Conservation (phyloP, 257 asterid species). For the Solanum microdontum region DNA sequence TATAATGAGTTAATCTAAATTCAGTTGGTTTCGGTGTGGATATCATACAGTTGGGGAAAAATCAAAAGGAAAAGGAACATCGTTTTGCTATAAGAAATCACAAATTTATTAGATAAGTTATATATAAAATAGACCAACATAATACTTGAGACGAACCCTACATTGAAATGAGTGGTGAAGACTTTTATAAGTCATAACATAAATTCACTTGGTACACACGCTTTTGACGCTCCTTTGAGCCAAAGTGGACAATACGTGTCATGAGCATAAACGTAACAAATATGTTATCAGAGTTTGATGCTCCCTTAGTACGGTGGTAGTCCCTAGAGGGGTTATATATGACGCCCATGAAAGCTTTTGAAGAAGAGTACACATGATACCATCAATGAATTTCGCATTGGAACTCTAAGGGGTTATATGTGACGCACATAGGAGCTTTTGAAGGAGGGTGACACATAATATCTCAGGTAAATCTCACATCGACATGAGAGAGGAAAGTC, state of each 20-base stretch:
- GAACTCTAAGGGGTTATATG: neutral
- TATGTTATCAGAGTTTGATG: too few relatives aligned
- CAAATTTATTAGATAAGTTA: neutral
- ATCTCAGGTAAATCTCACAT: neutral
- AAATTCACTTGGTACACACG: neutral
- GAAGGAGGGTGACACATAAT: neutral
- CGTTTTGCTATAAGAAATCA: neutral
- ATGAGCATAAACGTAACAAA: neutral
- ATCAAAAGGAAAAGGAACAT: neutral
- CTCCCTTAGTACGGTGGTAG: neutral
- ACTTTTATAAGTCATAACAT: neutral
- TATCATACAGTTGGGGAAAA: fast-evolving
- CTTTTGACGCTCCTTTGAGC: neutral
- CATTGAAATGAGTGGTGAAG: neutral
- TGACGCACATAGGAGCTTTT: neutral
- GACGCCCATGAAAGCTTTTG: neutral
- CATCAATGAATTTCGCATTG: neutral
- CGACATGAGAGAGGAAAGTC: neutral
- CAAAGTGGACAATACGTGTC: neutral
- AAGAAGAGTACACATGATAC: neutral
- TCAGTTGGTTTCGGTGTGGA: fast-evolving
- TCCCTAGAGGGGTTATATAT: neutral
- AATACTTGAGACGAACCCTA: neutral
- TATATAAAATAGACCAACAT: neutral
- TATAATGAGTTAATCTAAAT: neutral